Percentiles rank a stretch among this genome's conserved stretches.
phyloP scores from a whole-genome alignment of 345 rosid genomes.

The Physaria fendleri region DNA sequence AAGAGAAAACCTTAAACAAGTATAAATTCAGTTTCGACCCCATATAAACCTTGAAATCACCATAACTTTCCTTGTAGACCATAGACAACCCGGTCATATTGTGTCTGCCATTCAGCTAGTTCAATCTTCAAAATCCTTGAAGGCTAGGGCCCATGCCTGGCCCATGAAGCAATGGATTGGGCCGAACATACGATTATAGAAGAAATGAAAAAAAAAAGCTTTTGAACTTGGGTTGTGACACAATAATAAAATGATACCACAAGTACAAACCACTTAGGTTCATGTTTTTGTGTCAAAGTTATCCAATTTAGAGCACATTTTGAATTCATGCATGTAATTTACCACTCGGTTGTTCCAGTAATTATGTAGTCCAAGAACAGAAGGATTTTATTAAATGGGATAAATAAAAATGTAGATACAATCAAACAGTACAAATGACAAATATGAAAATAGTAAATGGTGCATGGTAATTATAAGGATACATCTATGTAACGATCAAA shows the following conservation, averaged over 20 bases:
- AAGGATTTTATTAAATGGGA: not conserved
- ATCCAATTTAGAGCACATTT: not conserved
- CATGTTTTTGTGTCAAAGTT: not conserved
- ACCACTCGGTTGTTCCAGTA: not conserved
- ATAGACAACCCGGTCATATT: not conserved
- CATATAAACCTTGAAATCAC: not conserved
- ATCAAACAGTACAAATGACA: not conserved
- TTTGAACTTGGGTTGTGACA: not conserved
- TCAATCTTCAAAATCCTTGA: not conserved
- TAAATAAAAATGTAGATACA: not conserved
- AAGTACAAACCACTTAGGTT: not conserved
- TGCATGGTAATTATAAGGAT: constrained; percentile 16
- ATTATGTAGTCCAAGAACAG: not conserved
- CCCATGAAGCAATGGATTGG: not conserved
- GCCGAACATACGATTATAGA: too few species aligned
- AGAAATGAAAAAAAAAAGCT: too few species aligned
- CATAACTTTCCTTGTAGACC: not conserved
- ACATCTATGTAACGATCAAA: not conserved
- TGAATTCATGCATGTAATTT: not conserved
- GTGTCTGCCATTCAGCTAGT: constrained; percentile 6
- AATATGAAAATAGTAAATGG: not conserved
- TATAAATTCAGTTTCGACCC: not conserved
- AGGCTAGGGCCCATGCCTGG: not conserved
- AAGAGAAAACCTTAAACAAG: not conserved
- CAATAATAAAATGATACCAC: not conserved